Conservation (phyloP, 2,329 filamentous ascomycete genomes). For the Bipolaris sorokiniana region DNA sequence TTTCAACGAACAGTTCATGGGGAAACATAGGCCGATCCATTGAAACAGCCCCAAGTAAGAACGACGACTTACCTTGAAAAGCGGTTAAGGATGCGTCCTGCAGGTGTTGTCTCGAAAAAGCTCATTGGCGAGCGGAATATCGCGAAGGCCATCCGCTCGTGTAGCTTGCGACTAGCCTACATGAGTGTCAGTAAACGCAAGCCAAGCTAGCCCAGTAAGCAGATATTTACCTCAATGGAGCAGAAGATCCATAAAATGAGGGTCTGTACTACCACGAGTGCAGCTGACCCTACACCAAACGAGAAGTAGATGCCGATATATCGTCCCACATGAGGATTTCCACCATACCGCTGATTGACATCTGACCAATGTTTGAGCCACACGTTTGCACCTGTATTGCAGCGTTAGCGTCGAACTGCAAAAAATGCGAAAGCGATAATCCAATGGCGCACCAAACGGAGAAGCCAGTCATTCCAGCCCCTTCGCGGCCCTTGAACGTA, state of each 20-base stretch:
- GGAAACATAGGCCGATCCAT: slow-evolving; percentile 11
- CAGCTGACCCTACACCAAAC: slow-evolving; percentile 85
- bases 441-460: slow-evolving; percentile 14
- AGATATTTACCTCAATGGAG: slow-evolving; percentile 82
- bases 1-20: slow-evolving; percentile 2
- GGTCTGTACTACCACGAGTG: slow-evolving; percentile 87
- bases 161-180: slow-evolving; percentile 89
- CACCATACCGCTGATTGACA: slow-evolving; percentile 68
- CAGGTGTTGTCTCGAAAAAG: slow-evolving; percentile 97
- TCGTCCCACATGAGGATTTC: slow-evolving; percentile 80
- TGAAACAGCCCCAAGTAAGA: slow-evolving; percentile 10
- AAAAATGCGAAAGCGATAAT: slow-evolving; percentile 29
- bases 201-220: slow-evolving; percentile 9
- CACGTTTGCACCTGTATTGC: slow-evolving; percentile 71
- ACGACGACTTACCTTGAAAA: slow-evolving; percentile 76
- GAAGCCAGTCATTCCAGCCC: too few species aligned
- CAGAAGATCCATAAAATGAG: slow-evolving; percentile 99
- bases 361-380: slow-evolving; percentile 97
- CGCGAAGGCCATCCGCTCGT: slow-evolving; percentile 95
- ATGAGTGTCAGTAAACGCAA: slow-evolving; percentile 32
- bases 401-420: slow-evolving; percentile 27
- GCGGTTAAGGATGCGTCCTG: slow-evolving; percentile 93
- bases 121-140: slow-evolving; percentile 98
- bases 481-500: slow-evolving; percentile 48
- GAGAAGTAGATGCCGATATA: slow-evolving; percentile 96